Evolutionary conservation across 768 basidiomycete genomes (phyloP), one percentile per base, ranked within the genome.

Genomic region (Collybiopsis luxurians): DNA sequence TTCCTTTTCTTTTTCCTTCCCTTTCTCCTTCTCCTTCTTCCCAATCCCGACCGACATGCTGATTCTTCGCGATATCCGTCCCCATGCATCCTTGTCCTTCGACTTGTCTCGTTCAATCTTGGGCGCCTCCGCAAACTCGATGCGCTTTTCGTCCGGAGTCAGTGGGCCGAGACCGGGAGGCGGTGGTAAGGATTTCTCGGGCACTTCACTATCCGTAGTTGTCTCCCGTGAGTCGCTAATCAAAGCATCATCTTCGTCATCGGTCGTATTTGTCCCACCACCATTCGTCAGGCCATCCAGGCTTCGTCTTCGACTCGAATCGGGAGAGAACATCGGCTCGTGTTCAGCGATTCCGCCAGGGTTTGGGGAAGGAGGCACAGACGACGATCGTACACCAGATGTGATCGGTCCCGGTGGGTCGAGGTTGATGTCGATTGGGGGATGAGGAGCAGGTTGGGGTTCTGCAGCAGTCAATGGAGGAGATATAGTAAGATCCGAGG

Each of bases 51-150:
- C 79, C 4, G 79, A 76, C 59, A 84, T 70, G 62, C 84, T 87
- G 54, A 90, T 78, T 58, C 87, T 73, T 62, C 84, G 73, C 12
- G 87, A 79, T 39, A 90, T 61, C 65, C 82, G 86, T n/a, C 79
- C 73, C 87, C 87, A 90, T 27, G 73, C 70, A 56, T 79, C 80
- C 24, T 75, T 73, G 40, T 75, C 76, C 63, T 72, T 79, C 45
- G 70, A 71, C 54, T 57, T 58, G 28, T 45, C 44, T 63, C 66
- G 69, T 71, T 69, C 73, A 1, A 57, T 54, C 55, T 74, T 74
- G 23, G 66, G 65, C 0, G 66, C 63, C 3, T 73, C 73, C 13
- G 64, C 59, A 52, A 76, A 72, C 54, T 74, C 76, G 21, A 75
- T 63, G 44, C 69, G 76, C 58, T 64, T 73, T 21, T 65, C 70